Evolutionary conservation across 139 green algal species (phyloP).

Genomic region (Coelastrella sp.): DNA sequence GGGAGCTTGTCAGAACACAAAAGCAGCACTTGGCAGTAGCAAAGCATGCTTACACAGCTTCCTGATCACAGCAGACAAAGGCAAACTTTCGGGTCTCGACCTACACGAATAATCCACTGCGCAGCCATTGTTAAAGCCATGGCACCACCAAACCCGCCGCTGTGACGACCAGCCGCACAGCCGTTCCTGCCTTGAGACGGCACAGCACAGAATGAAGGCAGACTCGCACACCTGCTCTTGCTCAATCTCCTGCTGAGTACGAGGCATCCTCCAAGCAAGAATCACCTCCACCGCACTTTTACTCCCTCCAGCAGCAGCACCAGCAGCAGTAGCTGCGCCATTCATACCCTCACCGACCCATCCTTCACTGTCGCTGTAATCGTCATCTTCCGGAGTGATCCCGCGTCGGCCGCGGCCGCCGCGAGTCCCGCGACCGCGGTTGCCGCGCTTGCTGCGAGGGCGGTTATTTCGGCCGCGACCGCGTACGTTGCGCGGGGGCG

Average conservation of each 20-base stretch:
- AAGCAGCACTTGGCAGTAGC: too few relatives aligned
- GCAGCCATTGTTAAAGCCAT: neutral
- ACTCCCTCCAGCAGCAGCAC: constrained; percentile 10
- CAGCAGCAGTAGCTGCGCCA: constrained; percentile 9
- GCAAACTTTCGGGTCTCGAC: too few relatives aligned
- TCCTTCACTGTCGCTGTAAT: constrained; percentile 66
- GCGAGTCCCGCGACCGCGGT: constrained; percentile 40
- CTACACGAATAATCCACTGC: too few relatives aligned
- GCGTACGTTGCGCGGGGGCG: neutral
- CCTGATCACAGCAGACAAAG: too few relatives aligned
- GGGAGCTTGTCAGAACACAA: too few relatives aligned
- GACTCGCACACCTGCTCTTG: constrained; percentile 33
- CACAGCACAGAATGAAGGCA: too few relatives aligned
- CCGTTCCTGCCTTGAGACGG: too few relatives aligned
- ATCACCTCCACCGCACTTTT: constrained; percentile 78
- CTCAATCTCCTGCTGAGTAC: constrained; percentile 54
- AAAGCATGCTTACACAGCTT: too few relatives aligned
- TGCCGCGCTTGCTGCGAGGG: constrained; percentile 47
- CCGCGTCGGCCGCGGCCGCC: constrained; percentile 25
- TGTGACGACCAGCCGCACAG: too few relatives aligned
- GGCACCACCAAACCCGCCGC: too few relatives aligned
- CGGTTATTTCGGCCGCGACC: constrained; percentile 46
- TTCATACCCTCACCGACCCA: constrained; percentile 51
- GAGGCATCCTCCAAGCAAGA: constrained; percentile 79
- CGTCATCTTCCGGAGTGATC: constrained; percentile 63